Base-by-base conservation (phyloP, 495 filamentous ascomycete species). In the Neurospora sp. region DNA sequence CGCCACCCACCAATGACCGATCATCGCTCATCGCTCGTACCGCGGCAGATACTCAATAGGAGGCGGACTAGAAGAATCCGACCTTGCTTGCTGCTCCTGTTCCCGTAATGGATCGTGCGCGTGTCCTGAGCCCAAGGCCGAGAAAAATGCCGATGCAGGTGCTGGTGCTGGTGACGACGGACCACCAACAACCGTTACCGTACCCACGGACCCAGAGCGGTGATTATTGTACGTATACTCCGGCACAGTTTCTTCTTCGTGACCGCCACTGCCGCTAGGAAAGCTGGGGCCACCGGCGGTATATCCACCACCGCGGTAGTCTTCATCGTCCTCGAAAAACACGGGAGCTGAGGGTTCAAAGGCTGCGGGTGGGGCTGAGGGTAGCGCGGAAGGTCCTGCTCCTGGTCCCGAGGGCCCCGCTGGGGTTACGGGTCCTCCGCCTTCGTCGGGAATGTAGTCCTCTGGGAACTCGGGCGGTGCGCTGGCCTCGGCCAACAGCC, bases 401-500 rank as follows among this genome's bases (percentile, higher is more conserved):
- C 73, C 69, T 66, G 71, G 36, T 4, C 42, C 42, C 74, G 77
- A 62, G 28, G 28, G 28, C 3, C 54, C 54, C 36, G 69, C 74
- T 31, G 77, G 71, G 21, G 76, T 73, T 2, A 73, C 31, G 0
- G 79, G 73, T 31, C 71, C 72, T 70, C 72, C 69, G 75, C 62
- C 37, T 74, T 69, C 73, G 54, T 76, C 70, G 38, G 82, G 73
- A 9, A 84, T 83, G n/a, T 84, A 84, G 42, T 89, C 85, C 31
- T 84, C 83, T 0, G 83, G 82, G 66, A 86, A 83, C 34, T 85
- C 82, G 17, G 85, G 79, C 11, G 94, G 94, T 4, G 92, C 88
- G 78, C 92, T 94, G 0, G 89, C 89, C 76, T 93, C 90, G 73
- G 87, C 86, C 69, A 94, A 83, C 5, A 97, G 81, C 72, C 93